Evolutionary conservation across 164 flowering plant genomes (phyloP).

Genomic region (Vitis amurensis): DNA sequence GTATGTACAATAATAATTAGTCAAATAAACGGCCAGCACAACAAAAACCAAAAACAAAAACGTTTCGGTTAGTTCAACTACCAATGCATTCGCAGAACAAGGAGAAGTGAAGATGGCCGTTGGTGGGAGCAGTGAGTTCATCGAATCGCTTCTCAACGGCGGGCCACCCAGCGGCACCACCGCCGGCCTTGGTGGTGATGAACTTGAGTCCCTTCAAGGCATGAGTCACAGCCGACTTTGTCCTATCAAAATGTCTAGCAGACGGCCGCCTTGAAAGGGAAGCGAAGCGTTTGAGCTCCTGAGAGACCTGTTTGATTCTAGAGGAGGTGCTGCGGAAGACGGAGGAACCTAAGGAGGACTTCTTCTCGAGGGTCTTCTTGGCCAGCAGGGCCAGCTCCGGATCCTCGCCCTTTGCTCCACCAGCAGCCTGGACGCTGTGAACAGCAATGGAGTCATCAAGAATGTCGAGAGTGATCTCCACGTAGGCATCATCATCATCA

Average conservation of each 20-base stretch:
- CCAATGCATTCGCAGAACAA: slow-evolving; percentile 47
- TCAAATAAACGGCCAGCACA: no score
- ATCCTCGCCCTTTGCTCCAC: slow-evolving; percentile 37
- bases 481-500: slow-evolving; percentile 37
- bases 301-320: slow-evolving; percentile 52
- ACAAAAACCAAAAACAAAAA: not conserved
- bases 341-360: slow-evolving; percentile 37
- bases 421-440: slow-evolving; percentile 61
- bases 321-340: slow-evolving; percentile 43
- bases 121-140: slow-evolving; percentile 26
- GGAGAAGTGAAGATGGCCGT: slow-evolving; percentile 35
- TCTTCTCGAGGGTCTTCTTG: slow-evolving; percentile 44
- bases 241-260: slow-evolving; percentile 46
- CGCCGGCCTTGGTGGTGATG: slow-evolving; percentile 63
- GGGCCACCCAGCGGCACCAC: slow-evolving; percentile 64
- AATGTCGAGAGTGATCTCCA: slow-evolving; percentile 69
- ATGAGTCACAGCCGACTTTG: slow-evolving; percentile 73
- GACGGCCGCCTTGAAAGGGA: slow-evolving; percentile 33
- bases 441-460: slow-evolving; percentile 62
- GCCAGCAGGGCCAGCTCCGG: slow-evolving; percentile 56
- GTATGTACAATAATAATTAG: not conserved
- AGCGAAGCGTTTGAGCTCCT: slow-evolving; percentile 58
- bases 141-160: slow-evolving; percentile 40
- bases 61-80: not conserved
- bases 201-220: slow-evolving; percentile 91